A percentile compares a stretch with the other conserved stretches of the same genome.
Evolutionary conservation across 1,284 basidiomycete genomes (phyloP).

Genomic region (Veloboletus limbatus): DNA sequence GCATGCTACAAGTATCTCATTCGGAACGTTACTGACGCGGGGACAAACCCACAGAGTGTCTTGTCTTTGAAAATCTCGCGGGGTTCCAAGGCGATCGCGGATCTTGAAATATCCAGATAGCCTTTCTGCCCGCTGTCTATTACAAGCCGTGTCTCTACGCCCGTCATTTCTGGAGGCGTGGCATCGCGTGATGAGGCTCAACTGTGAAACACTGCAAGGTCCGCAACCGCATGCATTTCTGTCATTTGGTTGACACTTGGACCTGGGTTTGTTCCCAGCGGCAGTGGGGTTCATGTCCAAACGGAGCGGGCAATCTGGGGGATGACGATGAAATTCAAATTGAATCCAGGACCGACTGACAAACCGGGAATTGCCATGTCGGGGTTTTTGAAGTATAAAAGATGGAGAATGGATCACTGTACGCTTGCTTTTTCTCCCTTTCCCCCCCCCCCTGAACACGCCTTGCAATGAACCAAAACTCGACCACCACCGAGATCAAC

Average conservation of each 20-base stretch:
- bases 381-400: conserved; percentile 29
- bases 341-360: conserved; percentile 16
- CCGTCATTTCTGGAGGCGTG: not conserved
- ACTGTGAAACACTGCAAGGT: not conserved
- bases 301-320: too few relatives aligned
- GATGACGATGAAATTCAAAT: conserved; percentile 10
- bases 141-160: conserved; percentile 14
- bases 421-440: conserved; percentile 1
- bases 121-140: conserved; percentile 11
- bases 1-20: too few relatives aligned
- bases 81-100: conserved; percentile 16
- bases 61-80: conserved; percentile 6
- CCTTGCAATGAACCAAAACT: conserved; percentile 13
- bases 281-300: too few relatives aligned
- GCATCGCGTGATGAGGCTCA: too few relatives aligned
- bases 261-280: not conserved
- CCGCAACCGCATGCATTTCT: not conserved
- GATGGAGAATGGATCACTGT: not conserved
- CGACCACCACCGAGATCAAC: conserved; percentile 1
- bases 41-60: not conserved
- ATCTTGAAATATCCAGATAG: conserved; percentile 24
- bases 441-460: not conserved
- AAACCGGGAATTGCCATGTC: conserved; percentile 28
- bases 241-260: too few relatives aligned
- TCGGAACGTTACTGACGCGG: too few relatives aligned